A percentile compares a stretch with the other conserved stretches of the same genome.
Conservation (phyloP, 495 filamentous ascomycete species). For the Platismatia glauca region DNA sequence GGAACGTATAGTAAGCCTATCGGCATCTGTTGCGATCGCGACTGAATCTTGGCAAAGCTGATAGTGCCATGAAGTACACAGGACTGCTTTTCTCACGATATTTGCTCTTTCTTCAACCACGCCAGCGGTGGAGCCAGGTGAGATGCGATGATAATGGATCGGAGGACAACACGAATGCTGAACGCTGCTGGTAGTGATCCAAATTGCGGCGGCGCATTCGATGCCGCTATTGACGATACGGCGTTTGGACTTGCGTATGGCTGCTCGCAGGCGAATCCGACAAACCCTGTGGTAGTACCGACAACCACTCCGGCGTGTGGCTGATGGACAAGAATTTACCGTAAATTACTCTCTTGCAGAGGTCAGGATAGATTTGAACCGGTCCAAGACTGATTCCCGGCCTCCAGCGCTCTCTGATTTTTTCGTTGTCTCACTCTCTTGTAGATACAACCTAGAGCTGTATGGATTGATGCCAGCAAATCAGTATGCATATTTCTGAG, state of each 20-base stretch:
- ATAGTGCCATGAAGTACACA: conserved; percentile 13
- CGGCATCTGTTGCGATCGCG: not conserved
- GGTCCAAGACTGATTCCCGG: not conserved
- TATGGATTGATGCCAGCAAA: no score
- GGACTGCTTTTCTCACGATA: conserved; percentile 23
- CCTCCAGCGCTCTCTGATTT: not conserved
- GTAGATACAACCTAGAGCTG: no score
- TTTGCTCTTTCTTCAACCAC: conserved; percentile 25
- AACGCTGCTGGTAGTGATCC: conserved; percentile 13
- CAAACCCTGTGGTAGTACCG: conserved; percentile 1
- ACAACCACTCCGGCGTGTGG: conserved; percentile 4
- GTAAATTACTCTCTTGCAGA: not conserved
- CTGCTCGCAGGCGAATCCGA: conserved; percentile 15
- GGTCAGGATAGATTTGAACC: not conserved
- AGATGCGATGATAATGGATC: not conserved
- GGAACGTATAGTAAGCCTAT: conserved; percentile 19
- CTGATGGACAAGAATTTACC: not conserved
- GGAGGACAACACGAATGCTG: not conserved
- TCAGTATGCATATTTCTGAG: no score
- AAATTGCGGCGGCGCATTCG: conserved; percentile 20
- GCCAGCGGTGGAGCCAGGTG: conserved; percentile 18
- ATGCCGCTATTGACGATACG: conserved; percentile 16
- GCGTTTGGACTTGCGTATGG: conserved; percentile 4
- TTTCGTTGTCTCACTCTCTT: not conserved
- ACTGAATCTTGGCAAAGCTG: not conserved